phyloP scores from a whole-genome alignment of 441 rosid species.

The Eruca vesicaria region DNA sequence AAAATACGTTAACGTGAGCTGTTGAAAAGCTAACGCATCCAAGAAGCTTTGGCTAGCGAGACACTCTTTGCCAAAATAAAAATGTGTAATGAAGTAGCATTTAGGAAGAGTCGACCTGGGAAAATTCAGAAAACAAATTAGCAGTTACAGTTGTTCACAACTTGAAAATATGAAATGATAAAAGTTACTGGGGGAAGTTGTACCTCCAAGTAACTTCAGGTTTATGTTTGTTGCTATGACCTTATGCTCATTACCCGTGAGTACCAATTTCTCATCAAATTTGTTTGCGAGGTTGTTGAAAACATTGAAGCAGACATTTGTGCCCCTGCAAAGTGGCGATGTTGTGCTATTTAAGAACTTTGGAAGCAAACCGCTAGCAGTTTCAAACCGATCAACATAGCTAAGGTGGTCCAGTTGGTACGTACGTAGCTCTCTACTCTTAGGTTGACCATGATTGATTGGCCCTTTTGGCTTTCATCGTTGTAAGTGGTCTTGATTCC shows the following conservation, averaged over 20 bases:
- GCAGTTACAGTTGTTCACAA: neutral
- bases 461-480: neutral
- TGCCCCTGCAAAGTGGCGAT: neutral
- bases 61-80: neutral
- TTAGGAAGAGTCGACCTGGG: neutral
- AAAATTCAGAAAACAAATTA: too few species aligned
- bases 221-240: neutral
- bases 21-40: neutral
- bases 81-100: neutral
- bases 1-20: neutral
- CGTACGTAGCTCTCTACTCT: neutral
- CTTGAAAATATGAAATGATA: neutral
- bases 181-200: neutral
- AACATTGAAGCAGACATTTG: neutral
- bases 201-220: neutral
- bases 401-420: neutral
- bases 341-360: neutral
- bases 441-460: neutral
- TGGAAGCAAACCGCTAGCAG: neutral
- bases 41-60: neutral
- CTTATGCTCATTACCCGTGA: neutral
- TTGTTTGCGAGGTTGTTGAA: neutral
- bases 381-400: neutral
- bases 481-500: too few species aligned
- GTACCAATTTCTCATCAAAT: neutral